These are phyloP conservation scores for Yamadazyma trypodendri DNA, from an alignment of 1,139 yeast genomes.

Conservation along the genomic window DNA sequence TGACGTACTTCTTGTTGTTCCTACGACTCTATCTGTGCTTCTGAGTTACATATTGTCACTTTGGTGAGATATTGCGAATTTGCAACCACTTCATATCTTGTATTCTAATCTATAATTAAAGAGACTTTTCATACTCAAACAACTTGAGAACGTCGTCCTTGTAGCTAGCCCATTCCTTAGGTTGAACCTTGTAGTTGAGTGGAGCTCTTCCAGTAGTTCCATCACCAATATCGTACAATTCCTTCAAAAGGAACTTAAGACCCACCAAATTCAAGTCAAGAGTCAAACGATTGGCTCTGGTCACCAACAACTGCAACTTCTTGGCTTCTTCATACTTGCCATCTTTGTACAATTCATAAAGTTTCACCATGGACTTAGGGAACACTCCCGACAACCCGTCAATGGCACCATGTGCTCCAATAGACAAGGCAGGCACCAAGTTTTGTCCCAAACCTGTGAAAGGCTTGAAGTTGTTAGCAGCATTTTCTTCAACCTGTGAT, in stretches of 20 bases:
- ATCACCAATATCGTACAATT: conserved; percentile 20
- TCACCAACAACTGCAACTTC: conserved; percentile 34
- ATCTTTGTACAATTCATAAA: conserved; percentile 25
- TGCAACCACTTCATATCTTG: background rate
- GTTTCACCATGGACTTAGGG: conserved; percentile 38
- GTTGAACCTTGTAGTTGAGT: conserved; percentile 13
- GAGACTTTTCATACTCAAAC: conserved; percentile 11
- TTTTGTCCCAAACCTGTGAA: conserved; percentile 53
- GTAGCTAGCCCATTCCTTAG: conserved; percentile 12
- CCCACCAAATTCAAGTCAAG: conserved; percentile 45
- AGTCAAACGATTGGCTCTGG: conserved; percentile 42
- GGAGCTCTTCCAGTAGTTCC: conserved; percentile 18
- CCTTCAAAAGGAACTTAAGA: conserved; percentile 31
- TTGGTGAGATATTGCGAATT: too few relatives aligned
- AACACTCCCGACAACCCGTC: conserved; percentile 48
- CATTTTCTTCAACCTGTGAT: conserved; percentile 24
- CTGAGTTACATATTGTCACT: too few relatives aligned
- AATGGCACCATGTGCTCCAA: conserved; percentile 45
- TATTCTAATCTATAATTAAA: background rate
- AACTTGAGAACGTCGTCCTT: conserved; percentile 14
- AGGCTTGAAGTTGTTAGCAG: conserved; percentile 33
- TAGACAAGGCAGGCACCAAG: conserved; percentile 41
- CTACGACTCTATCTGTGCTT: too few relatives aligned
- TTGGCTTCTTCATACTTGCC: conserved; percentile 38
- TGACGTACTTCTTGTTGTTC: too few relatives aligned